These are phyloP conservation scores for Cubamyces sp. DNA, from an alignment of 768 basidiomycete species.

Conservation along the genomic window DNA sequence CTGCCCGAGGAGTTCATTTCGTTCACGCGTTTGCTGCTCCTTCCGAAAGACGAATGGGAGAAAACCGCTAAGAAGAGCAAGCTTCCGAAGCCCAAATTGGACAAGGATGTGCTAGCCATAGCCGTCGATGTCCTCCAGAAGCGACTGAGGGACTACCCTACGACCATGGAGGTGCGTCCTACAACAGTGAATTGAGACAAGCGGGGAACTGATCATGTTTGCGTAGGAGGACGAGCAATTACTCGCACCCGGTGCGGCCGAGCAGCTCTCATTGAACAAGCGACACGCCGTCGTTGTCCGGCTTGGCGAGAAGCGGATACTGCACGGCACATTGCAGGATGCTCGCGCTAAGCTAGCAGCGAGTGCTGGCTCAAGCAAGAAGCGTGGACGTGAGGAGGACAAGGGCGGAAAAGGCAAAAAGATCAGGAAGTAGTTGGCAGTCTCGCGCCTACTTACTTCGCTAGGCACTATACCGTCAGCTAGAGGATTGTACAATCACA, in stretches of 20 bases:
- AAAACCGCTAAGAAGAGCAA: conserved; percentile 63
- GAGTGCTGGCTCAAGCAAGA: conserved; percentile 4
- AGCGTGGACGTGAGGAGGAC: conserved; percentile 22
- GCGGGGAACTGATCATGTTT: not conserved
- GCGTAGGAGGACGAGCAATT: conserved; percentile 54
- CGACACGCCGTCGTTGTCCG: conserved; percentile 73
- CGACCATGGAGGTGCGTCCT: conserved; percentile 57
- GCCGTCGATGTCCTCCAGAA: conserved; percentile 51
- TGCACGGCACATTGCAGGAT: conserved; percentile 39
- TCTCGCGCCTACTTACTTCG: too few relatives aligned
- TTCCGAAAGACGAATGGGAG: conserved; percentile 61
- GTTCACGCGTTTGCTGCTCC: conserved; percentile 64
- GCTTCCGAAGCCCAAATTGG: conserved; percentile 73
- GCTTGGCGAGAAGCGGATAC: conserved; percentile 77
- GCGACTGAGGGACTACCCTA: conserved; percentile 60
- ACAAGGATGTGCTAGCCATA: conserved; percentile 50
- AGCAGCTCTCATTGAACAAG: conserved; percentile 47
- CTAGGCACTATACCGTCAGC: too few relatives aligned
- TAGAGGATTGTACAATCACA: too few relatives aligned
- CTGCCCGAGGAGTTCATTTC: conserved; percentile 63
- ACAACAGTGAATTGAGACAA: conserved; percentile 4
- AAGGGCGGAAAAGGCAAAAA: conserved; percentile 25
- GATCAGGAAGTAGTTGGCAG: conserved; percentile 1
- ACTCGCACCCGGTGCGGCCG: conserved; percentile 31
- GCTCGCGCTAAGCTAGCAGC: conserved; percentile 1